These are phyloP conservation scores for Bullera alba DNA, from an alignment of 768 basidiomycete species.

Conservation along the genomic window DNA sequence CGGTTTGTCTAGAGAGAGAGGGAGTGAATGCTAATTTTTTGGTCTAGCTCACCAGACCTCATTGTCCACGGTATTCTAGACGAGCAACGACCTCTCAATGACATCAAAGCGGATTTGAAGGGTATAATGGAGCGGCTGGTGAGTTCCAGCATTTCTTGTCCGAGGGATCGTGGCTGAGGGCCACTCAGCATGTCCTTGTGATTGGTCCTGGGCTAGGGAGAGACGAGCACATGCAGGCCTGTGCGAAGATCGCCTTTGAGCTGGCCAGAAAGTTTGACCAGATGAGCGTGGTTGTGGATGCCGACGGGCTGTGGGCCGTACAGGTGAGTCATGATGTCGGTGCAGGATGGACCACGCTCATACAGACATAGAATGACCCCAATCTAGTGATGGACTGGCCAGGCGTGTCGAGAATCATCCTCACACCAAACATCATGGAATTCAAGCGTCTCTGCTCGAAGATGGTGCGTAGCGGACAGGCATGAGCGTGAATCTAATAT, in stretches of 20 bases:
- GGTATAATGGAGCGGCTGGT: conserved; percentile 68
- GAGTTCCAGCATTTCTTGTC: conserved; percentile 6
- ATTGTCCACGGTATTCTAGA: conserved; percentile 92
- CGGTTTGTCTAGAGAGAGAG: background rate
- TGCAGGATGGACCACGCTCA: background rate
- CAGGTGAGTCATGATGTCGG: conserved; percentile 24
- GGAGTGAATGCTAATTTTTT: background rate
- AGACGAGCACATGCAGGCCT: conserved; percentile 79
- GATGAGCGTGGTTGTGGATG: conserved; percentile 89
- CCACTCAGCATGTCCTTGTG: conserved; percentile 65
- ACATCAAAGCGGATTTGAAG: conserved; percentile 45
- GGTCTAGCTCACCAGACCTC: conserved; percentile 54
- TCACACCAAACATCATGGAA: conserved; percentile 92
- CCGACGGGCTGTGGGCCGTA: conserved; percentile 80
- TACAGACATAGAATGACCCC: conserved; percentile 56
- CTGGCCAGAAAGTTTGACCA: conserved; percentile 62
- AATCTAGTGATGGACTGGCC: conserved; percentile 55
- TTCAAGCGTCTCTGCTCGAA: conserved; percentile 76
- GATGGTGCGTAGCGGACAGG: conserved; percentile 50
- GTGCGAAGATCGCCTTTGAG: conserved; percentile 65
- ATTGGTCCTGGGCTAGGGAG: conserved; percentile 93
- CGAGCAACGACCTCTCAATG: conserved; percentile 56
- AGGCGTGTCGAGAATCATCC: conserved; percentile 76
- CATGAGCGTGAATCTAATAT: conserved; percentile 19
- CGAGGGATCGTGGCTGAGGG: background rate